These are phyloP conservation scores for Cercospora beticola DNA, from an alignment of 2,329 filamentous ascomycete genomes.

Conservation along the genomic window DNA sequence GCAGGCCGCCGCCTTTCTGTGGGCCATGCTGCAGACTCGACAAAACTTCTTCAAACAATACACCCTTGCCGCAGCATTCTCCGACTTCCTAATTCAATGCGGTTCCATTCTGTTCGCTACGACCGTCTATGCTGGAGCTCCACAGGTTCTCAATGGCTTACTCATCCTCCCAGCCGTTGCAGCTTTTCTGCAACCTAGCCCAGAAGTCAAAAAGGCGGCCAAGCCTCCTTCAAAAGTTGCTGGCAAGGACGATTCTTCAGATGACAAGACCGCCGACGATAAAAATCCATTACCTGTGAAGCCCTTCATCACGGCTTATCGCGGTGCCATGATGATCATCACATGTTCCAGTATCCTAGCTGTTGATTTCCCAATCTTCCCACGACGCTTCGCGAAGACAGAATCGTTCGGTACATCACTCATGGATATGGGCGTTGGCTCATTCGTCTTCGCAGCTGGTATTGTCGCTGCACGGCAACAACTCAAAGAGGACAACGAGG, in stretches of 20 bases:
- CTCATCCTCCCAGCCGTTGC: constrained; percentile 67
- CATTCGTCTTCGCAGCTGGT: constrained; percentile 93
- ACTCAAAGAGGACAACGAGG: constrained; percentile 58
- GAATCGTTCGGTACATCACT: constrained; percentile 99
- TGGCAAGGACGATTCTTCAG: constrained; percentile 23
- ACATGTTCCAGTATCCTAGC: constrained; percentile 93
- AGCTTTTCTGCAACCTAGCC: constrained; percentile 46
- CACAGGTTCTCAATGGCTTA: constrained; percentile 71
- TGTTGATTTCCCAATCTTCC: constrained; percentile 91
- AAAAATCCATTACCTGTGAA: constrained; percentile 68
- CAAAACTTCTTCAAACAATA: constrained; percentile 81
- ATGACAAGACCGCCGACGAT: constrained; percentile 26
- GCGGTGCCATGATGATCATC: constrained; percentile 84
- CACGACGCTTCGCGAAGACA: constrained; percentile 91
- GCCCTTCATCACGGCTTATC: constrained; percentile 89
- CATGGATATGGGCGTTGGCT: constrained; percentile 96
- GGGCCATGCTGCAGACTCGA: constrained; percentile 83
- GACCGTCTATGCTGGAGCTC: constrained; percentile 76
- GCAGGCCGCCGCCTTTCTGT: constrained; percentile 78
- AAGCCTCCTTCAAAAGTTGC: constrained; percentile 26
- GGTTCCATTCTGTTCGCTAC: constrained; percentile 77
- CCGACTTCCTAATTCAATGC: constrained; percentile 88
- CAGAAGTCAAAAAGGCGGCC: constrained; percentile 37
- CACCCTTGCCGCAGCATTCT: constrained; percentile 62
- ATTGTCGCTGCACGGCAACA: constrained; percentile 83